Evolutionary conservation across 192 early-diverging fungal species (phyloP).

Genomic region (Mortierella alpina): DNA sequence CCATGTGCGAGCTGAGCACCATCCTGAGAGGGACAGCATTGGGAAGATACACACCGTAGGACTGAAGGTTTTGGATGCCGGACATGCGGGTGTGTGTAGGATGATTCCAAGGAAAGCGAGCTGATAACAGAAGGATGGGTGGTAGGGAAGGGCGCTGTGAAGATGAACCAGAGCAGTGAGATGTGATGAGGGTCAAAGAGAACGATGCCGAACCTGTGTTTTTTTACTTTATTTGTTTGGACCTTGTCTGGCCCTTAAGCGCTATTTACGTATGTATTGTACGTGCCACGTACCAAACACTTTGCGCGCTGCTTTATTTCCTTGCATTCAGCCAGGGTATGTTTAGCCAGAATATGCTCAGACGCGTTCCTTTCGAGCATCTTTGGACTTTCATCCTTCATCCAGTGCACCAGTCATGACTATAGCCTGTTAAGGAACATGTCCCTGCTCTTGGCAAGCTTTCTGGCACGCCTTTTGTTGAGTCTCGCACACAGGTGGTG

Average conservation of each 20-base stretch:
- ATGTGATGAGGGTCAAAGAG: neutral
- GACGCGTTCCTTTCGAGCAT: too few species aligned
- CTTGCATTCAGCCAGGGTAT: too few species aligned
- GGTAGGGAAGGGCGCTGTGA: neutral
- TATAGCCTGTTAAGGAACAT: neutral
- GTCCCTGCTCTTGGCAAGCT: neutral
- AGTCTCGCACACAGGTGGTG: neutral
- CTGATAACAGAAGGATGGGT: constrained; percentile 1
- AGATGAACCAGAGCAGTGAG: neutral
- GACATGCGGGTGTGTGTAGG: constrained; percentile 55
- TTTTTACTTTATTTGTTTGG: too few species aligned
- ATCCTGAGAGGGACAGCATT: neutral
- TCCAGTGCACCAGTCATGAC: too few species aligned
- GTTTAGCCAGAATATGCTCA: too few species aligned
- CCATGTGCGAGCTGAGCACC: neutral
- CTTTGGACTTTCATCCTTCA: too few species aligned
- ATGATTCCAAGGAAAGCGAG: constrained; percentile 13
- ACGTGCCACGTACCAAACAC: too few species aligned
- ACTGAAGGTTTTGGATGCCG: constrained; percentile 61
- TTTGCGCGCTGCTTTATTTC: too few species aligned
- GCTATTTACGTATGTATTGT: too few species aligned
- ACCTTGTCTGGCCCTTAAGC: too few species aligned
- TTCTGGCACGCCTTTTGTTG: constrained; percentile 6
- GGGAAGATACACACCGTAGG: constrained; percentile 46
- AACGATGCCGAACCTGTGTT: too few species aligned